Percentiles rank a stretch among this genome's conserved stretches.
Conservation (phyloP, 306 rosid genomes). For the Alnus rubra region DNA sequence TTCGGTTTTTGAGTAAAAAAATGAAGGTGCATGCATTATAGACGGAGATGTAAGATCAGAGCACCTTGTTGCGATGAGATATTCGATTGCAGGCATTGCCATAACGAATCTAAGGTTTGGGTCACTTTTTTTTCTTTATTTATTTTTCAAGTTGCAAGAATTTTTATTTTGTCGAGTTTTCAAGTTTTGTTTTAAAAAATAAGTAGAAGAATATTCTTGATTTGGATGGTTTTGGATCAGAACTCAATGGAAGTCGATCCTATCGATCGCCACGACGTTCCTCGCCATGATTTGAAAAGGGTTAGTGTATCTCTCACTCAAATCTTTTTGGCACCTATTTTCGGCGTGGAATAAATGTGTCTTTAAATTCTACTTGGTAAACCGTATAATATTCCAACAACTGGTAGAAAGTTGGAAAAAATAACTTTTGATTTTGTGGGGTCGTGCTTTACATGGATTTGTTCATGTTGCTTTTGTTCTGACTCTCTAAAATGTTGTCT, state of each 20-base stretch:
- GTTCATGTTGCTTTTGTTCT: not conserved
- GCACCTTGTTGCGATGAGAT: conserved; percentile 59
- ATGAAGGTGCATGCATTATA: conserved; percentile 47
- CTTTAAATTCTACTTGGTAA: not conserved
- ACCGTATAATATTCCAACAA: not conserved
- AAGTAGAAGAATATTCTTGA: not conserved
- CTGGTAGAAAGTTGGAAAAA: not conserved
- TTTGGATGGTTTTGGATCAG: conserved; percentile 31
- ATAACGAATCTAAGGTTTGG: conserved; percentile 45
- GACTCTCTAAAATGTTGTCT: not conserved
- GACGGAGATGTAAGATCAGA: conserved; percentile 49
- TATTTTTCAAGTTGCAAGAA: no score
- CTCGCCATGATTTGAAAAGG: conserved; percentile 72
- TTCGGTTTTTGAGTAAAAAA: not conserved
- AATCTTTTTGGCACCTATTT: not conserved
- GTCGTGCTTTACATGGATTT: not conserved
- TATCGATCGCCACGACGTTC: conserved; percentile 62
- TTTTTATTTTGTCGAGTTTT: not conserved
- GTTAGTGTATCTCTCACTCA: conserved; percentile 31
- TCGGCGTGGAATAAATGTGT: not conserved
- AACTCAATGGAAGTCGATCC: conserved; percentile 61
- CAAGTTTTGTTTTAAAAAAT: not conserved
- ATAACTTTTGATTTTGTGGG: not conserved
- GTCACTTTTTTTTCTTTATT: not conserved
- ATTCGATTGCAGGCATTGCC: conserved; percentile 55